These are phyloP conservation scores for Entophlyctis luteolus DNA, from an alignment of 192 early-diverging fungal genomes.

Conservation along the genomic window DNA sequence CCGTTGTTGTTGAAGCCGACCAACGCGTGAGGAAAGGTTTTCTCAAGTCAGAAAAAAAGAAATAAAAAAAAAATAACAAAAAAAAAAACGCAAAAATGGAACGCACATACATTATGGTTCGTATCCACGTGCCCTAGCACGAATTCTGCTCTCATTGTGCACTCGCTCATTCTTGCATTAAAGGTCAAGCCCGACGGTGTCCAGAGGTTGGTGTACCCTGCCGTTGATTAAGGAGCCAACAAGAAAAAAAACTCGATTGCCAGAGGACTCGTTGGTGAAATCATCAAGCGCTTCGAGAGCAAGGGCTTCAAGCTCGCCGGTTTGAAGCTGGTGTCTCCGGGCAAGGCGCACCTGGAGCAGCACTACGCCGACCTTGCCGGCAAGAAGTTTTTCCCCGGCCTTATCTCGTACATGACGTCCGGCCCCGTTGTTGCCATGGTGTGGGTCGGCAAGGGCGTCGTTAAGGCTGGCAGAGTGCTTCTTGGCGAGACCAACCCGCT, in stretches of 20 bases:
- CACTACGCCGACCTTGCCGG: conserved; percentile 80
- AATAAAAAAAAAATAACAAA: conserved; percentile 1
- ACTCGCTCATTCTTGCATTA: background rate
- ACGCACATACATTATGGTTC: conserved; percentile 22
- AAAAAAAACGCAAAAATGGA: conserved; percentile 11
- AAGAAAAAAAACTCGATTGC: too few species aligned
- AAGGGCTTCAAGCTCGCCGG: conserved; percentile 87
- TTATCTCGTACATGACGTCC: conserved; percentile 72
- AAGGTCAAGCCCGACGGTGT: conserved; percentile 45
- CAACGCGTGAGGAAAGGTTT: too few species aligned
- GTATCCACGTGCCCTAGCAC: background rate
- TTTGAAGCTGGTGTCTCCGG: conserved; percentile 71
- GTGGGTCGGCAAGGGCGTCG: conserved; percentile 82
- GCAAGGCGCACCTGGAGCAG: conserved; percentile 65
- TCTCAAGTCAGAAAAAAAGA: too few species aligned
- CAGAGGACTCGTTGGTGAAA: conserved; percentile 83
- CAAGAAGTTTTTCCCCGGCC: conserved; percentile 87
- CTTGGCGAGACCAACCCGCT: conserved; percentile 91
- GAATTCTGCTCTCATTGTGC: background rate
- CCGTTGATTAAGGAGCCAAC: background rate
- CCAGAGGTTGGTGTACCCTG: background rate
- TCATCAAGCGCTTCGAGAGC: conserved; percentile 88
- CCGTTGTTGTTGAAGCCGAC: conserved; percentile 20
- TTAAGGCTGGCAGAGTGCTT: conserved; percentile 83
- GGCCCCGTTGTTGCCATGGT: conserved; percentile 96